phyloP scores from a whole-genome alignment of 306 rosid species.

The Ceratonia siliqua region DNA sequence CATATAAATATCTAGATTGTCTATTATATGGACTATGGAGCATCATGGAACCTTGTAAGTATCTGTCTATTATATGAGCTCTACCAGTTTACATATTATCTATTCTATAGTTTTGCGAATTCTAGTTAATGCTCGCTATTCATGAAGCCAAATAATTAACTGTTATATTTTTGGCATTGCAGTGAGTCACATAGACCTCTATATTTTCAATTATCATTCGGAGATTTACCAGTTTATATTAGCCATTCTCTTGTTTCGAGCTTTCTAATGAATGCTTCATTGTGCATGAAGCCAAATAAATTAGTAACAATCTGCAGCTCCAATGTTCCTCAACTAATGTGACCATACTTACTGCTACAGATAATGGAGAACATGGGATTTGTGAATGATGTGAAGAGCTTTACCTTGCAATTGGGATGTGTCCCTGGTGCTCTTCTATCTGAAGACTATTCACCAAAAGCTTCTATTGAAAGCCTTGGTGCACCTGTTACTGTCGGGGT shows the following conservation, averaged over 20 bases:
- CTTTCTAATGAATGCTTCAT: constrained; percentile 3
- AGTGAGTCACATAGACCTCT: background rate
- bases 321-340: constrained; percentile 31
- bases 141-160: too few relatives aligned
- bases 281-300: constrained; percentile 4
- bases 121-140: too few relatives aligned
- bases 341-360: constrained; percentile 49
- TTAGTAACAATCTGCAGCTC: background rate
- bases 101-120: too few relatives aligned
- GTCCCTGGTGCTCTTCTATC: constrained; percentile 78
- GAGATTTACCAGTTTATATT: background rate
- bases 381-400: constrained; percentile 69
- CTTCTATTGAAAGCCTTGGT: constrained; percentile 35
- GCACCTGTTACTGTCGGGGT: constrained; percentile 41
- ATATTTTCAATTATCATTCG: background rate
- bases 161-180: too few relatives aligned
- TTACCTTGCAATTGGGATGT: constrained; percentile 73
- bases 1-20: background rate
- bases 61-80: too few relatives aligned
- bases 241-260: constrained; percentile 10
- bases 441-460: constrained; percentile 59
- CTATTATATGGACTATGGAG: too few relatives aligned
- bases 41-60: too few relatives aligned
- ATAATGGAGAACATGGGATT: constrained; percentile 77
- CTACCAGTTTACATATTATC: too few relatives aligned